phyloP scores from a whole-genome alignment of 2,329 filamentous ascomycete genomes.

The Pseudogymnoascus sp. region DNA sequence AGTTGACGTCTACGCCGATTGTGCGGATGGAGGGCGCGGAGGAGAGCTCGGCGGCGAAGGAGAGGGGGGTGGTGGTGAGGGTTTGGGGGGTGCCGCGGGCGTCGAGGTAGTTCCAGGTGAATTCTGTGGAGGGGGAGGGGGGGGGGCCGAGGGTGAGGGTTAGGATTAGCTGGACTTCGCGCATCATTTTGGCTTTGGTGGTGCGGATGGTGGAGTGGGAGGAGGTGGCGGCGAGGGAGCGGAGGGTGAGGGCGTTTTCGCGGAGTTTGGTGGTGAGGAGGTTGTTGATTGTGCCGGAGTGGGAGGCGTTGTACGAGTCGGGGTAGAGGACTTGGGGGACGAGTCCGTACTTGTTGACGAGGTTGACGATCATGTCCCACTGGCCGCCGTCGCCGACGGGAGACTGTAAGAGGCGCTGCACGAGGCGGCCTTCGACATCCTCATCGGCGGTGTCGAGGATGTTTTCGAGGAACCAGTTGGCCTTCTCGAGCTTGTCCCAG shows the following conservation, averaged over 20 bases:
- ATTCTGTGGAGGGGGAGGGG: conserved; percentile 58
- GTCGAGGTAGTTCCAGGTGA: conserved; percentile 75
- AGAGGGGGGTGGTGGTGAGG: conserved; percentile 56
- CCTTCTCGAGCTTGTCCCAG: conserved; percentile 90
- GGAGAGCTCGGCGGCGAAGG: conserved; percentile 62
- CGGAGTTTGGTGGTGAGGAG: conserved; percentile 77
- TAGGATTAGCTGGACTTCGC: conserved; percentile 72
- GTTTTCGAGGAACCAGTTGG: conserved; percentile 82
- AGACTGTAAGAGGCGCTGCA: conserved; percentile 58
- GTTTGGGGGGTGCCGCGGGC: conserved; percentile 54
- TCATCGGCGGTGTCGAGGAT: conserved; percentile 65
- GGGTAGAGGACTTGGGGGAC: conserved; percentile 75
- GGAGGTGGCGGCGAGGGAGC: conserved; percentile 41
- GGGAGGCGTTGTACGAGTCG: conserved; percentile 70
- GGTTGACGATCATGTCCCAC: conserved; percentile 86
- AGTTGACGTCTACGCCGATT: conserved; percentile 51
- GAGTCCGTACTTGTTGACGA: conserved; percentile 82
- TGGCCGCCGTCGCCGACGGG: conserved; percentile 77
- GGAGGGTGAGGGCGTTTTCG: conserved; percentile 69
- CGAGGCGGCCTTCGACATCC: conserved; percentile 62
- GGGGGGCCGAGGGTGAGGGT: conserved; percentile 76
- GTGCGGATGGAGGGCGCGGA: conserved; percentile 49
- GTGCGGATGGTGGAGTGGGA: conserved; percentile 29
- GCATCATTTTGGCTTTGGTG: conserved; percentile 66
- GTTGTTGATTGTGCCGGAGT: conserved; percentile 59